Base-by-base conservation (phyloP, 2,329 filamentous ascomycete genomes). In the Paracoccidioides brasiliensis region DNA sequence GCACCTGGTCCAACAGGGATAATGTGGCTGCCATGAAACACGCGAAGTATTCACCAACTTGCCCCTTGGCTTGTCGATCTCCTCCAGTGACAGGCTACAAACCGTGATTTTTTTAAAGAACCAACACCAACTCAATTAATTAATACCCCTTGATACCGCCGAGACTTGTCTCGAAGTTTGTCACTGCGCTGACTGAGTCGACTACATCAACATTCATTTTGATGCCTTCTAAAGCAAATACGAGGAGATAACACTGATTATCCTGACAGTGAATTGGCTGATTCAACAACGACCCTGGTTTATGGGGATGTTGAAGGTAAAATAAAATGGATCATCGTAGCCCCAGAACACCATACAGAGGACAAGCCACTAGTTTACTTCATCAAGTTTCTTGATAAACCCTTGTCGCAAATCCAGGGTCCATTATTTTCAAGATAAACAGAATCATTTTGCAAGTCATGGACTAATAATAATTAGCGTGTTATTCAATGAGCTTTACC, bases 1-100 rank as follows among this genome's bases (percentile, higher is more conserved):
- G 35, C 35, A 41, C 15, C 9, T 22, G 49, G 41, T 32, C 28
- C 28, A 52, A 52, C 22, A 52, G 4, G 14, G 22, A 38, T 2
- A 41, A 30, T 41, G 37, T 52, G 49, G 49, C 38, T 52, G 37
- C 38, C 49, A 42, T 52, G 49, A 52, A 52, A 52, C 49, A 52
- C 38, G 49, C 49, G 49, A 37, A 52, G 49, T 10, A 15, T 52
- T 42, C 28, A 12, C 49, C 49, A 52, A 15, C 22, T 30, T 30
- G 9, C 22, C 37, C 38, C 37, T 40, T 52, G 49, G 49, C 49
- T 52, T 52, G 49, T 52, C 49, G 49, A 52, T 52, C 49, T 9
- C 49, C 6, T n/a, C 22, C 37, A 42, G 37, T 52, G 49, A 52
- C 38, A 52, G 37, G 15, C 22, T 37, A 35, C n/a, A 52, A 52